Evolutionary conservation across 2,329 filamentous ascomycete genomes (phyloP).

Genomic region (Apiospora phragmitis): DNA sequence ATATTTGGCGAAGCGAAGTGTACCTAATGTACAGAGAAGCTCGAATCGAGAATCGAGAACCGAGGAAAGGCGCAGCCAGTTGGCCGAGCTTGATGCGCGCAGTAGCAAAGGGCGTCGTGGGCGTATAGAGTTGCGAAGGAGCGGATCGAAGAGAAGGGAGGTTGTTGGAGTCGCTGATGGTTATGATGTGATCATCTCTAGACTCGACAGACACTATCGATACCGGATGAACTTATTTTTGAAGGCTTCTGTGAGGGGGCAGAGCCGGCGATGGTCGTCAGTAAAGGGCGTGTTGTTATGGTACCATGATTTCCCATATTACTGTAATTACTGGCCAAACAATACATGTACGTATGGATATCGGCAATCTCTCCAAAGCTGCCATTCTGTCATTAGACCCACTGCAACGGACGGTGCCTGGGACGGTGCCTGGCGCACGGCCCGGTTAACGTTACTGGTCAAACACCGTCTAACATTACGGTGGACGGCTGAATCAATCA

Average conservation of each 20-base stretch:
- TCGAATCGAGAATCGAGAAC: background rate
- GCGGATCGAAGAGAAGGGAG: slow-evolving; percentile 14
- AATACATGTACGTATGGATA: background rate
- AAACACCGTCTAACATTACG: background rate
- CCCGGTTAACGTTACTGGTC: background rate
- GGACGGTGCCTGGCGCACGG: background rate
- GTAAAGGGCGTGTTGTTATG: background rate
- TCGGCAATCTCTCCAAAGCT: slow-evolving; percentile 1
- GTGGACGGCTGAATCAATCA: background rate
- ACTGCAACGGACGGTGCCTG: background rate
- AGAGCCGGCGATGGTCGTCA: background rate
- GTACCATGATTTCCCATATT: slow-evolving; percentile 1
- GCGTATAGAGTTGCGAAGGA: slow-evolving; percentile 9
- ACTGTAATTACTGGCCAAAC: background rate
- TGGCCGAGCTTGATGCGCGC: background rate
- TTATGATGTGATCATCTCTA: slow-evolving; percentile 11
- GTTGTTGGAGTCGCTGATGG: background rate
- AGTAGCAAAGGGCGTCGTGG: background rate
- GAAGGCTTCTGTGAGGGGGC: background rate
- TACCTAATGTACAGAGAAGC: background rate
- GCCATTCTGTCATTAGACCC: slow-evolving; percentile 3
- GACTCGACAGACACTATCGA: background rate
- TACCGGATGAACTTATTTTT: background rate
- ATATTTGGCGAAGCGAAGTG: slow-evolving; percentile 25
- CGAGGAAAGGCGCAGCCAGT: background rate